Percentiles rank a stretch among this genome's conserved stretches.
These are phyloP conservation scores for Aspergillus homomorphus DNA, from an alignment of 495 filamentous ascomycete species.

Conservation along the genomic window DNA sequence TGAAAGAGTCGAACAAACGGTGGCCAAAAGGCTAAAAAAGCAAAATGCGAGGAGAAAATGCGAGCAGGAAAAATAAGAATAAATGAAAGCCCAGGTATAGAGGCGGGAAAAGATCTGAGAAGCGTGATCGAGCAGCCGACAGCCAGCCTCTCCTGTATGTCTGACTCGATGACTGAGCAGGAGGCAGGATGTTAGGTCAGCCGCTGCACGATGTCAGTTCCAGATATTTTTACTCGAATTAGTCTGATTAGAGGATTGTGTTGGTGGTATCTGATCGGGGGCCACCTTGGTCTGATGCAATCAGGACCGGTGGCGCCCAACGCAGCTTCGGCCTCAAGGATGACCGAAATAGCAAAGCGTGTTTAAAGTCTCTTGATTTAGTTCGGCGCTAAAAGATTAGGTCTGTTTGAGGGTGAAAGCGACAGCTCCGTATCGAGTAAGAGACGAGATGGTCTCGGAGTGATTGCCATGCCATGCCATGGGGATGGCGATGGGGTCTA, in stretches of 20 bases:
- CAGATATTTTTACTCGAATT: neutral
- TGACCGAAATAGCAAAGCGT: slow-evolving; percentile 24
- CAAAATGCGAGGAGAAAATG: neutral
- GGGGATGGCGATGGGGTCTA: slow-evolving; percentile 7
- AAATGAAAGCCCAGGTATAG: slow-evolving; percentile 8
- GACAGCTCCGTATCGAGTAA: slow-evolving; percentile 1
- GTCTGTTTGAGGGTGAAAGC: slow-evolving; percentile 7
- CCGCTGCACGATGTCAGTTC: slow-evolving; percentile 3
- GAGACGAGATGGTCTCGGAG: neutral
- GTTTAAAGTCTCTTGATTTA: slow-evolving; percentile 9
- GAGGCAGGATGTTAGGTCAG: slow-evolving; percentile 3
- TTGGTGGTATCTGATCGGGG: slow-evolving; percentile 9
- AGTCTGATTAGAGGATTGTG: neutral
- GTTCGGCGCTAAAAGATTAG: slow-evolving; percentile 15
- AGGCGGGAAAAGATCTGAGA: neutral
- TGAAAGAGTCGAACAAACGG: neutral
- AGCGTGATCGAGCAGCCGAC: slow-evolving; percentile 7
- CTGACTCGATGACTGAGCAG: slow-evolving; percentile 2
- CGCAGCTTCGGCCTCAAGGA: slow-evolving; percentile 6
- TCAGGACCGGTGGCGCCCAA: slow-evolving; percentile 7
- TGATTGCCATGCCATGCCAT: slow-evolving; percentile 1
- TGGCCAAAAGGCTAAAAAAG: neutral
- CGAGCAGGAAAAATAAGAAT: neutral
- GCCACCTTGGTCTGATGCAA: slow-evolving; percentile 14
- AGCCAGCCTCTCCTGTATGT: slow-evolving; percentile 6